phyloP scores from a whole-genome alignment of 2,329 filamentous ascomycete genomes.

The Neodidymelliopsis sp. region DNA sequence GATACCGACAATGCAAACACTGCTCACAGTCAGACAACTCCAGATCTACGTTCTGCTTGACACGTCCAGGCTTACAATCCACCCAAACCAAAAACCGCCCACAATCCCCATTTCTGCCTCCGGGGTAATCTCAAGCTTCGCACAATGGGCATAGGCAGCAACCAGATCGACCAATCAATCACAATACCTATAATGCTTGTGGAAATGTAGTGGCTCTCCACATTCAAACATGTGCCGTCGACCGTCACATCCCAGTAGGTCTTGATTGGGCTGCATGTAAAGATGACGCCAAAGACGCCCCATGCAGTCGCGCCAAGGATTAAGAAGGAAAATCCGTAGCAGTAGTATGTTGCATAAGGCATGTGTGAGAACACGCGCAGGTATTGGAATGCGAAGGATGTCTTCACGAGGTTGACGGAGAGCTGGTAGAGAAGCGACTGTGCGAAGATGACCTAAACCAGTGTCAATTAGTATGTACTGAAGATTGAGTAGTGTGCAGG shows the following conservation, averaged over 20 bases:
- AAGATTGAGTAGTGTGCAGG: too few relatives aligned
- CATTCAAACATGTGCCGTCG: constrained; percentile 33
- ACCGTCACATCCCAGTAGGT: constrained; percentile 35
- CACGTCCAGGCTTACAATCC: constrained; percentile 45
- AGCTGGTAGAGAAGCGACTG: constrained; percentile 44
- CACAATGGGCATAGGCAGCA: constrained; percentile 42
- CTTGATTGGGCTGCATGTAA: constrained; percentile 37
- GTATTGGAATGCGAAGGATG: constrained; percentile 45
- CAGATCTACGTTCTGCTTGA: too few relatives aligned
- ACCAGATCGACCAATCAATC: constrained; percentile 42
- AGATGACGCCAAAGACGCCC: constrained; percentile 39
- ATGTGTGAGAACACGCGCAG: constrained; percentile 33
- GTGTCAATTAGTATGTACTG: neutral
- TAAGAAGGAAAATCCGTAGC: constrained; percentile 28
- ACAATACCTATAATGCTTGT: constrained; percentile 38
- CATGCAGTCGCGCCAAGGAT: constrained; percentile 30
- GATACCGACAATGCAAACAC: constrained; percentile 41
- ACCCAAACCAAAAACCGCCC: constrained; percentile 47
- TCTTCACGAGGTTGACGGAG: constrained; percentile 42
- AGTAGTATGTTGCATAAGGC: constrained; percentile 14
- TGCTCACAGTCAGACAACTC: constrained; percentile 3
- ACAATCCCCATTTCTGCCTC: constrained; percentile 44
- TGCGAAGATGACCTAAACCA: constrained; percentile 38
- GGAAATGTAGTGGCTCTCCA: constrained; percentile 34
- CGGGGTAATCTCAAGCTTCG: constrained; percentile 39